Conservation (phyloP, 2,329 filamentous ascomycete genomes). For the Arthrobotrys megalospora region DNA sequence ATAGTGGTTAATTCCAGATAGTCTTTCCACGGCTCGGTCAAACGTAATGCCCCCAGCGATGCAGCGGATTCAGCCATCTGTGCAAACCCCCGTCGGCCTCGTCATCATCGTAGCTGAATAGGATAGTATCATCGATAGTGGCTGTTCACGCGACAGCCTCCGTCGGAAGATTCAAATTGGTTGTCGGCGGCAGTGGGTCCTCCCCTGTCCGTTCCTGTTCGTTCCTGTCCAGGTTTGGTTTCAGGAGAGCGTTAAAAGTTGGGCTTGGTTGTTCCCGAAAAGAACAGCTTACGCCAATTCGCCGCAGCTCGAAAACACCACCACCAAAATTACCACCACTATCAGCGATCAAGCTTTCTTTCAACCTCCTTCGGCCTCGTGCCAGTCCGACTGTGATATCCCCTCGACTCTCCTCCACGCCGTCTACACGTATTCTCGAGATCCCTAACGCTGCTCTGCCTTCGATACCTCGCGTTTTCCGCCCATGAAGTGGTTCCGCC, state of each 20-base stretch:
- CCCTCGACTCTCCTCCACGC: background rate
- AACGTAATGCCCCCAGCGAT: background rate
- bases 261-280: conserved; percentile 27
- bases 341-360: conserved; percentile 6
- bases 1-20: background rate
- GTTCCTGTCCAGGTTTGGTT: conserved; percentile 14
- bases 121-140: background rate
- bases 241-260: conserved; percentile 29
- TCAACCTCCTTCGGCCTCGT: conserved; percentile 25
- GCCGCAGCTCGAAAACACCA: conserved; percentile 25
- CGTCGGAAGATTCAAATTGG: conserved; percentile 8
- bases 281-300: conserved; percentile 55
- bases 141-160: conserved; percentile 26
- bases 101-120: conserved; percentile 8
- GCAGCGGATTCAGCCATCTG: conserved; percentile 23
- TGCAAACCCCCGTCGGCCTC: conserved; percentile 14
- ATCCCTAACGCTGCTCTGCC: conserved; percentile 6
- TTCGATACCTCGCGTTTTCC: conserved; percentile 26
- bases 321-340: conserved; percentile 20
- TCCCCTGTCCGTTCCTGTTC: conserved; percentile 7
- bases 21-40: background rate
- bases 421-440: conserved; percentile 1
- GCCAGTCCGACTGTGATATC: conserved; percentile 11
- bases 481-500: conserved; percentile 48
- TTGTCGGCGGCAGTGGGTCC: conserved; percentile 19